Evolutionary conservation across 1,284 basidiomycete genomes (phyloP).

Genomic region (Erythrobasidium hasegawianum): DNA sequence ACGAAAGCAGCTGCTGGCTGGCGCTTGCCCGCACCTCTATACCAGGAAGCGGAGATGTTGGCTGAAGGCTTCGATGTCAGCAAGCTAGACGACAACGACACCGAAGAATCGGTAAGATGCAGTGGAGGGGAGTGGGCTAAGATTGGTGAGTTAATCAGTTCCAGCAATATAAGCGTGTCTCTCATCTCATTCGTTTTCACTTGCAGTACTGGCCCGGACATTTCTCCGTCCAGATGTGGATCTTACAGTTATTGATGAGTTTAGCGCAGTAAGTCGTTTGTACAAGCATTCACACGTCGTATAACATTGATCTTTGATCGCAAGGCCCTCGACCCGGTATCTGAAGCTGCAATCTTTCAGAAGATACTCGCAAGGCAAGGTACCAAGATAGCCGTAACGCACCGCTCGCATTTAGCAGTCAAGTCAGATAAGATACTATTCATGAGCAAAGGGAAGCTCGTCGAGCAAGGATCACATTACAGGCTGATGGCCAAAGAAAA

Average conservation of each 20-base stretch:
- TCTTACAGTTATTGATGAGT: constrained; percentile 10
- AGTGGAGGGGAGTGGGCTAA: constrained; percentile 14
- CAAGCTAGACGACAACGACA: constrained; percentile 1
- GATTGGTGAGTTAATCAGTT: neutral
- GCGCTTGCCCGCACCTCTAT: neutral
- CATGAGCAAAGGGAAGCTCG: constrained; percentile 19
- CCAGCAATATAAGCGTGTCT: too few species aligned
- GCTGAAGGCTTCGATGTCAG: neutral
- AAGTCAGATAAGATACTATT: constrained; percentile 23
- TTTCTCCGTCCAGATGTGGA: constrained; percentile 7
- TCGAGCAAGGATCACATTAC: constrained; percentile 19
- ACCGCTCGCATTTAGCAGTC: constrained; percentile 19
- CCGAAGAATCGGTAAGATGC: constrained; percentile 1
- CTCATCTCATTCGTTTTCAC: neutral
- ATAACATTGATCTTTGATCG: too few species aligned
- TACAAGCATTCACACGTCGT: too few species aligned
- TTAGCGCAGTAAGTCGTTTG: neutral
- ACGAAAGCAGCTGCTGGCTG: neutral
- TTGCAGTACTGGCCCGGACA: neutral
- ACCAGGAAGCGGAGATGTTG: constrained; percentile 7
- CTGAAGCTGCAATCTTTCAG: constrained; percentile 11
- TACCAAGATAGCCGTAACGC: neutral
- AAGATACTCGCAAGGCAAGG: neutral
- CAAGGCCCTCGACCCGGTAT: constrained; percentile 1
- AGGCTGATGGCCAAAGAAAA: constrained; percentile 16